Percentiles rank a stretch among this genome's conserved stretches.
phyloP scores from a whole-genome alignment of 2,329 filamentous ascomycete genomes.

The Trichoderma citrinoviride region DNA sequence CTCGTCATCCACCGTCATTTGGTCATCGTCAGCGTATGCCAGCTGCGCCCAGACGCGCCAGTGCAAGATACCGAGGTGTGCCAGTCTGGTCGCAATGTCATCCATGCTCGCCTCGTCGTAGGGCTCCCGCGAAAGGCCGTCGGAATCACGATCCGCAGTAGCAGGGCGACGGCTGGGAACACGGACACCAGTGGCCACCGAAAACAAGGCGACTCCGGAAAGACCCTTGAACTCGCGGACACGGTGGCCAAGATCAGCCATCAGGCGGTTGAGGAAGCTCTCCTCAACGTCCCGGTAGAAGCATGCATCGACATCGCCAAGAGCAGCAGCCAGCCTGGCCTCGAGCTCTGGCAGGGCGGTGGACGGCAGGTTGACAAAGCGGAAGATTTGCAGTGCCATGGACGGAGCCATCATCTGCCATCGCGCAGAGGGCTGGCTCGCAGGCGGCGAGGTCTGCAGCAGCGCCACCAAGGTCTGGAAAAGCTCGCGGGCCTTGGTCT shows the following conservation, averaged over 20 bases:
- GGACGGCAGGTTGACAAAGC: conserved; percentile 51
- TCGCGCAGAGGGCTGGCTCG: conserved; percentile 43
- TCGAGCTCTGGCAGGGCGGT: conserved; percentile 50
- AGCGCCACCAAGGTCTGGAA: conserved; percentile 55
- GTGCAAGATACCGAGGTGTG: conserved; percentile 81
- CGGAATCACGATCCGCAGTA: conserved; percentile 38
- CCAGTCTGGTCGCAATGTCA: conserved; percentile 72
- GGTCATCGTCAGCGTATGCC: conserved; percentile 58
- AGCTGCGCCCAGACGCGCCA: conserved; percentile 85
- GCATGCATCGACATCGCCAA: conserved; percentile 44
- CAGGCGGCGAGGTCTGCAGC: conserved; percentile 50
- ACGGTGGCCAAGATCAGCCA: conserved; percentile 47
- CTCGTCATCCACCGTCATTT: conserved; percentile 34
- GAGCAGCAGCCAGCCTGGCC: conserved; percentile 45
- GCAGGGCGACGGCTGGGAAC: conserved; percentile 39
- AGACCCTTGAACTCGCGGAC: conserved; percentile 54
- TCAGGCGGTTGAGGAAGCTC: conserved; percentile 48
- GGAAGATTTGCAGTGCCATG: conserved; percentile 58
- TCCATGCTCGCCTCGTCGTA: conserved; percentile 55
- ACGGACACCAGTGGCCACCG: conserved; percentile 53
- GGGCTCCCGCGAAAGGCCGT: conserved; percentile 40
- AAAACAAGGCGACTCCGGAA: conserved; percentile 53
- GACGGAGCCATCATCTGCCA: conserved; percentile 54
- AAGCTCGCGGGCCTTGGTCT: conserved; percentile 46
- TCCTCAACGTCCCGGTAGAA: conserved; percentile 50